phyloP scores from a whole-genome alignment of 805 yeast genomes.

The Saturnispora saitoi region DNA sequence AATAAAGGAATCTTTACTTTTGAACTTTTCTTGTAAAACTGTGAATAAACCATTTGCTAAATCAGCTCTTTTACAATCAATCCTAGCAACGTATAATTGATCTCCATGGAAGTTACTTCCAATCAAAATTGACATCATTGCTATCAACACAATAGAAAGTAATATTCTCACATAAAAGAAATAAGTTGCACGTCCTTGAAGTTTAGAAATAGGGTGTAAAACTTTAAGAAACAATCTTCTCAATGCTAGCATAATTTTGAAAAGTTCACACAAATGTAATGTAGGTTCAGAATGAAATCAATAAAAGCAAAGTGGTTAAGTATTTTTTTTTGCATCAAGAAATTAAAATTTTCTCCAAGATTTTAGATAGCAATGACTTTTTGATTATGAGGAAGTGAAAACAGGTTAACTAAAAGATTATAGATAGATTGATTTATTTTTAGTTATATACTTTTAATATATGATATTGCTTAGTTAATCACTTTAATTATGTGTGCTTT shows the following conservation, averaged over 20 bases:
- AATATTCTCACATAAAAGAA: slow-evolving; percentile 17
- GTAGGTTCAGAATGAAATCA: background rate
- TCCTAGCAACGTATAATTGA: slow-evolving; percentile 15
- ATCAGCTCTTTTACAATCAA: slow-evolving; percentile 45
- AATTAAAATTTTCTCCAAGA: no score
- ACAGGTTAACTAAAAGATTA: no score
- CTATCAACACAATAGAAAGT: background rate
- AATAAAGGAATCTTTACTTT: slow-evolving; percentile 24
- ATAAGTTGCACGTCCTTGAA: slow-evolving; percentile 20
- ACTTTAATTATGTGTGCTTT: no score
- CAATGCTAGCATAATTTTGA: background rate
- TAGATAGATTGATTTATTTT: no score
- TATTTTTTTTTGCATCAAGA: background rate
- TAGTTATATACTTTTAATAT: no score
- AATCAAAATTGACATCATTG: slow-evolving; percentile 4
- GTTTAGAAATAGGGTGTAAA: slow-evolving; percentile 21
- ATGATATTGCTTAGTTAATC: no score
- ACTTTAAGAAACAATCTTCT: background rate
- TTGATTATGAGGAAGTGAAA: no score
- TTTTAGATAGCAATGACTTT: no score
- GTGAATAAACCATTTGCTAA: slow-evolving; percentile 46
- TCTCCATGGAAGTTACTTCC: background rate
- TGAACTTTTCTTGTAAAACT: slow-evolving; percentile 27
- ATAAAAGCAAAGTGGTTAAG: background rate
- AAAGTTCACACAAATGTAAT: background rate